Evolutionary conservation across 192 early-diverging fungal genomes (phyloP), one percentile per base, ranked within the genome.

Genomic region (Allomyces macrogynus): DNA sequence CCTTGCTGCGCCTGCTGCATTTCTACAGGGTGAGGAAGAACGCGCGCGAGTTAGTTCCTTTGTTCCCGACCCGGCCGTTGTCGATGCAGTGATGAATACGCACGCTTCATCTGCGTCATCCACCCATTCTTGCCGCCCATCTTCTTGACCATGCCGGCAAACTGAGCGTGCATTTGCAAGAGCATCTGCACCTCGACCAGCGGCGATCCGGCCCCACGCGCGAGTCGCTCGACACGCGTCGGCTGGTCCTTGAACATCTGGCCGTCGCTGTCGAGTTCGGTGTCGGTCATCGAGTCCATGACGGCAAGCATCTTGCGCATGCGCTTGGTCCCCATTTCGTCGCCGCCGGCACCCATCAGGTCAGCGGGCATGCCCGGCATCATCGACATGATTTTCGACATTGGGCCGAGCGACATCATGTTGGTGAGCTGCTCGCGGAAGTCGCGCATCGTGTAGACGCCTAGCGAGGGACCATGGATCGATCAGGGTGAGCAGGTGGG

Each of bases 211-310:
- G 86, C 84, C 20, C 94, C 94, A 43, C 84, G 79, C 8, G 93
- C 87, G 63, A 97, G 81, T 23, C 94, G 83, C 9, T 79, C 67
- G 43, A 97, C 69, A 25, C 93, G 76, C 49, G 72, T 77, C 25
- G 80, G 81, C 61, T 95, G 79, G 20, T 84, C 77, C 1, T 72
- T 69, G 72, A 97, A 95, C n/a, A 85, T 60, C 64, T 87, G 88
- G 26, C 84, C 88, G 68, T 95, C 93, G 67, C 87, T 84, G 68
- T 87, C 88, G 25, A 97, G 76, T 73, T 97, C 94, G 65, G 67
- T 43, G 18, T 94, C 90, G 5, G 82, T 97, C 94, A 97, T 97
- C 68, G 88, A 90, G 71, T 97, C 94, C 82, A 97, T 90, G 69
- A 95, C 86, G 66, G 87, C 88, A 85, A 92, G 86, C 71, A 88